A percentile compares a stretch with the other conserved stretches of the same genome.
Evolutionary conservation across 495 filamentous ascomycete genomes (phyloP).

Genomic region (Articulospora tetracladia): DNA sequence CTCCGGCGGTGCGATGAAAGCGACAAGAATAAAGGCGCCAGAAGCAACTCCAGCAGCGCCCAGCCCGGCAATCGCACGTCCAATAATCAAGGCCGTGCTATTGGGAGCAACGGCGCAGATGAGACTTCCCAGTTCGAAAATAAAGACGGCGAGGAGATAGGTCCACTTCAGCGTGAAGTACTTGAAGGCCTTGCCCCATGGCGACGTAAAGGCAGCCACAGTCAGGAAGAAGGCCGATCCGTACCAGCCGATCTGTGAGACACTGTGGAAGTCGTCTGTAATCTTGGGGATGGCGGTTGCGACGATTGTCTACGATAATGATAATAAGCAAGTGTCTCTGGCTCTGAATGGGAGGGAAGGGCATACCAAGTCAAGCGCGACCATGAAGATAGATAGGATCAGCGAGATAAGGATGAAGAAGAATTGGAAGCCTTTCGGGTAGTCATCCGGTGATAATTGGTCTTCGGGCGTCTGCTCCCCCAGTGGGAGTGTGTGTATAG

Average conservation of each 20-base stretch:
- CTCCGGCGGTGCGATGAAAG: constrained; percentile 39
- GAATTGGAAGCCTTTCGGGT: constrained; percentile 6
- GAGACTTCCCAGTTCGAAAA: constrained; percentile 53
- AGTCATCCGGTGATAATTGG: background rate
- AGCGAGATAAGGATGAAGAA: constrained; percentile 7
- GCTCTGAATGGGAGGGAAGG: background rate
- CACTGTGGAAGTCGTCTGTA: constrained; percentile 39
- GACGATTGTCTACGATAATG: constrained; percentile 36
- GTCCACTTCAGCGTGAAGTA: constrained; percentile 41
- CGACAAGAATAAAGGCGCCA: constrained; percentile 48
- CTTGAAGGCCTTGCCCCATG: constrained; percentile 27
- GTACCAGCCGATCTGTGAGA: constrained; percentile 51
- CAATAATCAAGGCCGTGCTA: constrained; percentile 48
- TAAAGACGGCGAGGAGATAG: constrained; percentile 39
- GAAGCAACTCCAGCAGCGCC: constrained; percentile 46
- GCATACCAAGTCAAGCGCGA: constrained; percentile 9
- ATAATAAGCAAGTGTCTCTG: background rate
- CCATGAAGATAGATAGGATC: constrained; percentile 10
- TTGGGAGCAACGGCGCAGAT: constrained; percentile 48
- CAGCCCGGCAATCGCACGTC: constrained; percentile 50
- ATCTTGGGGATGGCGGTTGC: no score
- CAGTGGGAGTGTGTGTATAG: background rate
- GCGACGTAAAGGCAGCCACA: constrained; percentile 35
- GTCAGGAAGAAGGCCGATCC: constrained; percentile 52
- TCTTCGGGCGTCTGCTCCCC: background rate